Conservation (phyloP, 1,284 basidiomycete genomes). For the Phenoliferia sp. region DNA sequence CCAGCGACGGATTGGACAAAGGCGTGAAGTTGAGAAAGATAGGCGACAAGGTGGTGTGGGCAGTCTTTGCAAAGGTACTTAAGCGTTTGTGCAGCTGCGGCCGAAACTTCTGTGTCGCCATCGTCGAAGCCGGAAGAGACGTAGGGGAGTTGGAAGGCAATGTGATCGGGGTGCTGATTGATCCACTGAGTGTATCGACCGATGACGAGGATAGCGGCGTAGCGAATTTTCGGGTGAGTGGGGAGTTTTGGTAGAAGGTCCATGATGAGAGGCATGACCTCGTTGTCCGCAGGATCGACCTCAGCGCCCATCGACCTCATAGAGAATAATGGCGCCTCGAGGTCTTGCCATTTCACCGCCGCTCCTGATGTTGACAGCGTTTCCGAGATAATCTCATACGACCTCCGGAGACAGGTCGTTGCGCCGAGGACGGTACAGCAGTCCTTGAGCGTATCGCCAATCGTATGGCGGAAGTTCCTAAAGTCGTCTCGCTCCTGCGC, state of each 20-base stretch:
- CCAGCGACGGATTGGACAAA: conserved; percentile 74
- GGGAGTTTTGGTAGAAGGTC: conserved; percentile 88
- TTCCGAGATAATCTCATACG: conserved; percentile 72
- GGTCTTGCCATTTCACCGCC: conserved; percentile 74
- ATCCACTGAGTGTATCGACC: conserved; percentile 98
- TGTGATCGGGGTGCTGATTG: conserved; percentile 80
- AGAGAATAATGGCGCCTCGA: conserved; percentile 96
- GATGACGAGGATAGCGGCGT: conserved; percentile 91
- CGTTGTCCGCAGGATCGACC: conserved; percentile 75
- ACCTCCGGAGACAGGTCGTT: conserved; percentile 71
- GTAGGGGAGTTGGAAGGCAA: conserved; percentile 80
- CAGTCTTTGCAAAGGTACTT: conserved; percentile 98
- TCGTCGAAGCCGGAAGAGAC: conserved; percentile 88
- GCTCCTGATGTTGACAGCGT: conserved; percentile 55
- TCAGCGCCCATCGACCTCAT: conserved; percentile 98
- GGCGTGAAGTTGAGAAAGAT: conserved; percentile 82
- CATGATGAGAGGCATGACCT: conserved; percentile 89
- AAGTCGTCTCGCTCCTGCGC: conserved; percentile 91
- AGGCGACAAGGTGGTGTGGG: conserved; percentile 78
- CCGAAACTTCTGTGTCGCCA: conserved; percentile 58
- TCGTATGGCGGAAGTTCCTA: conserved; percentile 90
- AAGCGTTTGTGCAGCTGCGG: conserved; percentile 92
- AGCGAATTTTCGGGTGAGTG: conserved; percentile 83
- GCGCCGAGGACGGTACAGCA: conserved; percentile 93
- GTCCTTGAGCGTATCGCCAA: conserved; percentile 99